Conservation (phyloP, 2,329 filamentous ascomycete genomes). For the Microascus cirrosus region DNA sequence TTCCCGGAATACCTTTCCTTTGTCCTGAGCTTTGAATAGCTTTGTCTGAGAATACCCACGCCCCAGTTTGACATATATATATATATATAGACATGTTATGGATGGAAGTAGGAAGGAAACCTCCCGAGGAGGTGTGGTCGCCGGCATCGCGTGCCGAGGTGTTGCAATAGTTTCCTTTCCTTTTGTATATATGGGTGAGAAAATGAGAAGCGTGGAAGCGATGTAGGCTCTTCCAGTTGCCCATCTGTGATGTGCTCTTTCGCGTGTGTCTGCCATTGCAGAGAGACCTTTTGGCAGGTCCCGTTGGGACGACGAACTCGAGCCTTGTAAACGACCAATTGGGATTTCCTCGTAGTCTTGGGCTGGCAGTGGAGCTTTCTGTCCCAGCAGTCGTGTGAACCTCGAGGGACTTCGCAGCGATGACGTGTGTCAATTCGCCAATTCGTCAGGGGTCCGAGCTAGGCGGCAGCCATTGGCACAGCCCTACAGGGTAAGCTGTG, state of each 20-base stretch:
- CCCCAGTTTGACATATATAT: not conserved
- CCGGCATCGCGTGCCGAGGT: not conserved
- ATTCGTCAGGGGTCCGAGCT: not conserved
- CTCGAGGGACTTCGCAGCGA: not conserved
- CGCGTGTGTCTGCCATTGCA: too few relatives aligned
- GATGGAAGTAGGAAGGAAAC: not conserved
- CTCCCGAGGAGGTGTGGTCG: not conserved
- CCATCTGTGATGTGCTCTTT: not conserved
- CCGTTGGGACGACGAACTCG: too few relatives aligned
- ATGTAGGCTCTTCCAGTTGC: too few relatives aligned
- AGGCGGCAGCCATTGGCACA: not conserved
- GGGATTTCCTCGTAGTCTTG: too few relatives aligned
- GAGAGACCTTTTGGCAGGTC: too few relatives aligned
- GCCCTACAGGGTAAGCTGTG: not conserved
- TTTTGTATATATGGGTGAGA: not conserved
- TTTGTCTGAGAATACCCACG: not conserved
- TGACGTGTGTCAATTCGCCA: not conserved
- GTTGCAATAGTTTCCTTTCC: not conserved
- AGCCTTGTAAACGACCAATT: too few relatives aligned
- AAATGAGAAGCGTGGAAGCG: too few relatives aligned
- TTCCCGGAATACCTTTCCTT: not conserved
- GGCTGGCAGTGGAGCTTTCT: too few relatives aligned
- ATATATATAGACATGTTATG: not conserved
- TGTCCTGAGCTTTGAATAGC: not conserved
- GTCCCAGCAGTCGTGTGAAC: not conserved